Evolutionary conservation across 2,329 filamentous ascomycete genomes (phyloP), one percentile per base, ranked within the genome.

Genomic region (Trichoderma breve): DNA sequence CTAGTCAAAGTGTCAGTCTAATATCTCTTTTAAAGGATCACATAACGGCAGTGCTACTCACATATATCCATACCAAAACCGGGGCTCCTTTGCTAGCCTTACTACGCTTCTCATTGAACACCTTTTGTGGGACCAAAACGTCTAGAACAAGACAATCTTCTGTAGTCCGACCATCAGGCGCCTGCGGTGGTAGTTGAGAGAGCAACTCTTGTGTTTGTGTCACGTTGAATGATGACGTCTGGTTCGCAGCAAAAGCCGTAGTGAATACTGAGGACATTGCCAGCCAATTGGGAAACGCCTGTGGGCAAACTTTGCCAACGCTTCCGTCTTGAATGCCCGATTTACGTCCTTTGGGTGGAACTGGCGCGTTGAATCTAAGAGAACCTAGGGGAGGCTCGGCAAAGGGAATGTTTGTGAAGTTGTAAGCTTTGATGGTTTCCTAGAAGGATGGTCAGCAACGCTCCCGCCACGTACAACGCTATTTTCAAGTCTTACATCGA

Each of bases 81-180:
- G 70, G 70, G 3, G 65, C 70, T 30, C 70, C 55, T 26, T 70
- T 72, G 57, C n/a, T 32, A 18, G 14, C 1, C n/a, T 39, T 60
- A 12, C 6, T 18, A 6, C 15, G 30, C 43, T 39, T 39, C 3
- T 8, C 34, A 8, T 72, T n/a, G 15, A 72, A 70, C 5, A 72
- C 57, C 3, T 47, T 30, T 21, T 72, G 32, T 8, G 65, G 70
- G 9, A 72, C 70, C 34, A 70, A 28, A 24, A 72, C 70, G 14
- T 72, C 70, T 1, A 72, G 65, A 6, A 72, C 57, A n/a, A 72
- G 70, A 34, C 70, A 72, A 8, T 72, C 70, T 47, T 72, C 70
- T 4, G 39, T 72, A 24, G 36, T 70, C 11, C 70, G 24, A 9
- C 24, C 61, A 70, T 72, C 70, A 4, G 30, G 36, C 11, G 64